Base-by-base conservation (phyloP, 2,329 filamentous ascomycete species). In the Tolypocladium inflatum region DNA sequence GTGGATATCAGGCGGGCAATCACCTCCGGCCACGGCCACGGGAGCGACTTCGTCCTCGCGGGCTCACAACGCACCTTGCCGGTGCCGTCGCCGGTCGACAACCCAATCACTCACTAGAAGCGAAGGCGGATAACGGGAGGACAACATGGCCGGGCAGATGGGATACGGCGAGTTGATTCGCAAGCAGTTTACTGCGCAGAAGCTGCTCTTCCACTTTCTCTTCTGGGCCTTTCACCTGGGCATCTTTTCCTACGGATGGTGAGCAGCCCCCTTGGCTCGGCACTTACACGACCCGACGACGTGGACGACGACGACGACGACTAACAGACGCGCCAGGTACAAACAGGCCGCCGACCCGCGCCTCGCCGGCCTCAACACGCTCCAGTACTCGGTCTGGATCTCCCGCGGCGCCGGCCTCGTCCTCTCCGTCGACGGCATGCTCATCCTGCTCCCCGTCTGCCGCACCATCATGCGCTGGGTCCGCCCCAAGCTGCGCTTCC, bases 371-470 rank as follows among this genome's bases (percentile, higher is more conserved):
- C 81, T 99, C 53, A 99, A 99, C 73, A 82, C 77, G 0, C 83
- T 99, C 54, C 80, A 81, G 57, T 97, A 82, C 74, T 97, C 93
- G 3, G 94, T 99, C 58, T 99, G 93, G 93, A 84, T 97, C 59
- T 97, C 94, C 35, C 86, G 94, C 80, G 94, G 93, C 70, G 93
- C 94, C 56, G 94, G 91, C 66, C 76, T 99, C 45, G 88, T 90
- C 7, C 79, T 99, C 60, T 88, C 87, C 1, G 82, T 96, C 57
- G 92, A 99, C 75, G 86, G 85, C 58, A 88, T 90, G 68, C 79
- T 97, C 63, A 96, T 99, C 67, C 76, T 99, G 35, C 80, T 99
- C 60, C 94, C 94, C 8, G 96, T 99, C 79, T 99, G 93, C 78
- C 83, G 94, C 65, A 97, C 93, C 60, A 77, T 97, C 38, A 82